Evolutionary conservation across 1,139 yeast species (phyloP).

Genomic region (Diutina neorugosa): DNA sequence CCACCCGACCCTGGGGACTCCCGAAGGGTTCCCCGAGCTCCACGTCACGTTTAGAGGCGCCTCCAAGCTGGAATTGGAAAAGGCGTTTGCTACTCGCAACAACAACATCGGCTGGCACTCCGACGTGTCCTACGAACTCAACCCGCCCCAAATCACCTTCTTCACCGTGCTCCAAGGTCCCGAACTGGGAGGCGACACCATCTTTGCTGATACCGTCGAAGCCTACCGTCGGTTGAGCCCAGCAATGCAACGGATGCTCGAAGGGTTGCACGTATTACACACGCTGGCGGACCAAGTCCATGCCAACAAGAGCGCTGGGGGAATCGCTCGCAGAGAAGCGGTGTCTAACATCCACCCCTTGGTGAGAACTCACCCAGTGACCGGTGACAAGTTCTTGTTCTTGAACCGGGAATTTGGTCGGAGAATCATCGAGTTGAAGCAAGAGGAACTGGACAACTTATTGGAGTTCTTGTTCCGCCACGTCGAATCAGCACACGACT

Average conservation of each 20-base stretch:
- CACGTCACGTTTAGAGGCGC: constrained; percentile 22
- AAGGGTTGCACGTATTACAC: constrained; percentile 18
- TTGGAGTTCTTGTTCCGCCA: constrained; percentile 15
- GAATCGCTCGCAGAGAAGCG: constrained; percentile 16
- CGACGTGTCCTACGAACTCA: constrained; percentile 11
- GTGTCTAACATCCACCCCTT: constrained; percentile 19
- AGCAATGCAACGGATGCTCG: constrained; percentile 14
- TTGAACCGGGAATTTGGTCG: constrained; percentile 18
- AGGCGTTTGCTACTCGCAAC: constrained; percentile 13
- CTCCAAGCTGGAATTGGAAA: constrained; percentile 15
- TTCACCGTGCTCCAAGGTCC: constrained; percentile 11
- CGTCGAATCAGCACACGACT: constrained; percentile 28
- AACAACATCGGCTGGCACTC: constrained; percentile 10
- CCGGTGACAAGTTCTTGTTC: constrained; percentile 14
- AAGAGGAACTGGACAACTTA: constrained; percentile 16
- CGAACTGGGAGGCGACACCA: constrained; percentile 13
- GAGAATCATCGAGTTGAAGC: constrained; percentile 16
- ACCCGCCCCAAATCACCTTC: constrained; percentile 11
- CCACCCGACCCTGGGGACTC: constrained; percentile 31
- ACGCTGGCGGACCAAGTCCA: constrained; percentile 16
- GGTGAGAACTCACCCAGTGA: constrained; percentile 18
- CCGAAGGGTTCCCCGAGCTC: constrained; percentile 23
- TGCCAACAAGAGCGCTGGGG: constrained; percentile 13
- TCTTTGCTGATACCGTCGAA: constrained; percentile 23
- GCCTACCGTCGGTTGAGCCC: constrained; percentile 20